Evolutionary conservation across 768 basidiomycete genomes (phyloP).

Genomic region (Lactarius sp.): DNA sequence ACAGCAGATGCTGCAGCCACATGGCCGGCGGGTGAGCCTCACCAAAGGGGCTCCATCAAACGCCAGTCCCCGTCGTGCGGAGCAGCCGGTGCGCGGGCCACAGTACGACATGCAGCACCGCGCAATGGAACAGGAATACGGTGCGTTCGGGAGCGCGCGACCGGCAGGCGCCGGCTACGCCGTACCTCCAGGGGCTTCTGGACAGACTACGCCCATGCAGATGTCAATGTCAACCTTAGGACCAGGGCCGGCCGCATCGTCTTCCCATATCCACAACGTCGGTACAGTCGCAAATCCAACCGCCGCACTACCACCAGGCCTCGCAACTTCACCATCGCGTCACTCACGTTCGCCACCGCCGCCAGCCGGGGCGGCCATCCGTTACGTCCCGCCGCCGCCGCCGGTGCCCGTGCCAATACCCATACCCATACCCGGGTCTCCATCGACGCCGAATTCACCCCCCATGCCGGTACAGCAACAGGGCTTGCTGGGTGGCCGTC

Average conservation of each 20-base stretch:
- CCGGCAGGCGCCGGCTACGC: constrained; percentile 22
- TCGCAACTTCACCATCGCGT: constrained; percentile 53
- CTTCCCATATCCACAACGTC: constrained; percentile 32
- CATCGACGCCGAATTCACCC: background rate
- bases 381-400: constrained; percentile 1
- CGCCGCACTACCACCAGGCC: constrained; percentile 33
- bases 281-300: constrained; percentile 15
- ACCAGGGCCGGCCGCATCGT: constrained; percentile 30
- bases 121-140: constrained; percentile 87
- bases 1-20: constrained; percentile 45
- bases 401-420: background rate
- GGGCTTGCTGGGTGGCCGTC: constrained; percentile 31
- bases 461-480: background rate
- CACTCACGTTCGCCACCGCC: constrained; percentile 24
- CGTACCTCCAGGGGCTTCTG: constrained; percentile 37
- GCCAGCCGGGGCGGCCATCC: background rate
- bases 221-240: constrained; percentile 7
- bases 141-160: constrained; percentile 29
- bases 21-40: constrained; percentile 47
- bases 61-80: constrained; percentile 55
- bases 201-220: constrained; percentile 20
- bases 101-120: constrained; percentile 94
- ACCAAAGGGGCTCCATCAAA: constrained; percentile 57
- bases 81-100: constrained; percentile 83
- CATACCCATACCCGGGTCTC: background rate